phyloP scores from a whole-genome alignment of 2,329 filamentous ascomycete genomes.

The Cytospora piceae region DNA sequence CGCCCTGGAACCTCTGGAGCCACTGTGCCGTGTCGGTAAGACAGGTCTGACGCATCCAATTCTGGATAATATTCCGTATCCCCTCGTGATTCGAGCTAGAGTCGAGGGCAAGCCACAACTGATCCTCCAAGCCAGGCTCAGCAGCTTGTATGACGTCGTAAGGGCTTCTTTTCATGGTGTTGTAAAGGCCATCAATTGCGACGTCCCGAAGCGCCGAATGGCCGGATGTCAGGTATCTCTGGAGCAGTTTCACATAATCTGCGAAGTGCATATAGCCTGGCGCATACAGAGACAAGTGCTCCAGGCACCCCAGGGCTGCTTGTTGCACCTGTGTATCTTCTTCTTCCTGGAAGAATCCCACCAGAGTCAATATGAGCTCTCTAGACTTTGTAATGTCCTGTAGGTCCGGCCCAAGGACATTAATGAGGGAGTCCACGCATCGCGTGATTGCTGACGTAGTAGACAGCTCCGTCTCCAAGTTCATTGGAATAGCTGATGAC shows the following conservation, averaged over 20 bases:
- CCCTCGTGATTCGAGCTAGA: conserved; percentile 74
- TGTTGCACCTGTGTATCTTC: conserved; percentile 71
- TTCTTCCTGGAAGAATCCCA: conserved; percentile 80
- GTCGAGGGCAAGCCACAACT: conserved; percentile 89
- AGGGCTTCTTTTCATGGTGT: conserved; percentile 91
- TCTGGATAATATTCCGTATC: conserved; percentile 84
- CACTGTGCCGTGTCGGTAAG: conserved; percentile 79
- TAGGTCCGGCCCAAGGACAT: conserved; percentile 91
- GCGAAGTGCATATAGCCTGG: conserved; percentile 83
- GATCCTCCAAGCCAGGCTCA: conserved; percentile 80
- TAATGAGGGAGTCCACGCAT: conserved; percentile 93
- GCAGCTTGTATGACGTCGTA: conserved; percentile 79
- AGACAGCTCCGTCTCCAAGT: conserved; percentile 83
- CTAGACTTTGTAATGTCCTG: conserved; percentile 92
- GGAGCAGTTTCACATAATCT: conserved; percentile 81
- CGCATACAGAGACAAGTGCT: conserved; percentile 91
- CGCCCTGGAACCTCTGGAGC: conserved; percentile 85
- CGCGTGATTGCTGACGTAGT: conserved; percentile 82
- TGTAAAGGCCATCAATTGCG: conserved; percentile 86
- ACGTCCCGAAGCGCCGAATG: conserved; percentile 73
- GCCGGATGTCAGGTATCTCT: conserved; percentile 74
- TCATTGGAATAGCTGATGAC: conserved; percentile 79
- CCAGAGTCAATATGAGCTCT: conserved; percentile 85
- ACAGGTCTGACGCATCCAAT: conserved; percentile 92
- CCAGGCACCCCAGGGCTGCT: conserved; percentile 80